Base-by-base conservation (phyloP, 1,284 basidiomycete genomes). In the Cutaneotrichosporon sp. region DNA sequence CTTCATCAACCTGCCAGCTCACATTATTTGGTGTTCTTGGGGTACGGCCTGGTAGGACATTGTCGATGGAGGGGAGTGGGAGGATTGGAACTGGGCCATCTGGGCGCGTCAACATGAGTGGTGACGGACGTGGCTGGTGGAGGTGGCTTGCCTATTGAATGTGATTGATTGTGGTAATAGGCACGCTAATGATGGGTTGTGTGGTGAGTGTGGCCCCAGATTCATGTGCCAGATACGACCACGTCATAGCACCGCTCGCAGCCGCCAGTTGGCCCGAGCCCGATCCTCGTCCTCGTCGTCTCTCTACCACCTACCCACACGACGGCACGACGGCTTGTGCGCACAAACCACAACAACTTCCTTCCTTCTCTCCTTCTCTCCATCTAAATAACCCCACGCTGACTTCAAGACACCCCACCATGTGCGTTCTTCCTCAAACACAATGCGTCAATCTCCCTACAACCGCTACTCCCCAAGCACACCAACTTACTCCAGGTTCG, bases 21-120 rank as follows among this genome's bases (percentile, higher is more conserved):
- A 74, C 75, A 77, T 77, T 51, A 69, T 63, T 54, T 75, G 42
- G n/a, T 55, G 71, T 14, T 67, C 67, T 4, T 67, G 62, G 8
- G 34, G 24, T 8, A 72, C 54, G 27, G 58, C 62, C 24, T 67
- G 63, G 65, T 75, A 75, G 5, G 73, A 67, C 71, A 75, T 75
- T 75, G 8, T 49, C 66, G 49, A 18, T 46, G 25, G 45, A 45
- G 13, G 45, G 25, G 42, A 36, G 18, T 7, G 25, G 16, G 34
- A n/a, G 29, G 18, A n/a, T n/a, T n/a, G n/a, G n/a, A n/a, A n/a
- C n/a, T n/a, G n/a, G n/a, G n/a, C n/a, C n/a, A n/a, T 42, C 18
- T 8, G 18, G 38, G 18, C 2, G 16, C 16, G 7, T 4, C 38
- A 42, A 42, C 38, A 42, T 42, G 16, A 18, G 38, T 7, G 18